Evolutionary conservation across 768 basidiomycete genomes (phyloP).

Genomic region (Hericium coralloides): DNA sequence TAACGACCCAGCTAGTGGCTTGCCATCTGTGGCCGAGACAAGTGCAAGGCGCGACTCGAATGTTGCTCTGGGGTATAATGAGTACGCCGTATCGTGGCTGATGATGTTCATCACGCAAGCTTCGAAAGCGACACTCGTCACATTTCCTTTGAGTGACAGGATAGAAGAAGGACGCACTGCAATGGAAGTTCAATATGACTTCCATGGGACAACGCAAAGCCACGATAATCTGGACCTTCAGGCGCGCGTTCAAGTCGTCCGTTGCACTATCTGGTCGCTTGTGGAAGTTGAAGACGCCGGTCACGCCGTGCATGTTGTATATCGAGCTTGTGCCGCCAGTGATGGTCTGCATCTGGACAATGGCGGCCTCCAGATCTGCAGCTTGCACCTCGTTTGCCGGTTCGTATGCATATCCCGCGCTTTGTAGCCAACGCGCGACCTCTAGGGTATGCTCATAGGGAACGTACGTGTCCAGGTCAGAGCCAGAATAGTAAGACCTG

Average conservation of each 20-base stretch:
- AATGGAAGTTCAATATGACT: not conserved
- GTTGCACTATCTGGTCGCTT: not conserved
- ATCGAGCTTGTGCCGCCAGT: not conserved
- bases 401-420: not conserved
- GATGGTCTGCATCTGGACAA: not conserved
- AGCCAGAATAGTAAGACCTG: conserved; percentile 30
- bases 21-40: not conserved
- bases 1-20: not conserved
- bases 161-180: not conserved
- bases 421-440: not conserved
- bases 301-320: not conserved
- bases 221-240: not conserved
- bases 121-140: conserved; percentile 6
- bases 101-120: conserved; percentile 39
- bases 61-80: conserved; percentile 32
- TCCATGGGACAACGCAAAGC: not conserved
- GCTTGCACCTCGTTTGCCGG: not conserved
- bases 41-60: conserved; percentile 14
- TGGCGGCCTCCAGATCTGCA: not conserved
- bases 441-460: not conserved
- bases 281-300: not conserved
- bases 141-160: not conserved
- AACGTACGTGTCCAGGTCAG: conserved; percentile 38
- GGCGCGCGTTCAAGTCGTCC: not conserved
- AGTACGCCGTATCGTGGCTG: conserved; percentile 30